Evolutionary conservation across 768 basidiomycete species (phyloP).

Genomic region (Boletus barrowsii): DNA sequence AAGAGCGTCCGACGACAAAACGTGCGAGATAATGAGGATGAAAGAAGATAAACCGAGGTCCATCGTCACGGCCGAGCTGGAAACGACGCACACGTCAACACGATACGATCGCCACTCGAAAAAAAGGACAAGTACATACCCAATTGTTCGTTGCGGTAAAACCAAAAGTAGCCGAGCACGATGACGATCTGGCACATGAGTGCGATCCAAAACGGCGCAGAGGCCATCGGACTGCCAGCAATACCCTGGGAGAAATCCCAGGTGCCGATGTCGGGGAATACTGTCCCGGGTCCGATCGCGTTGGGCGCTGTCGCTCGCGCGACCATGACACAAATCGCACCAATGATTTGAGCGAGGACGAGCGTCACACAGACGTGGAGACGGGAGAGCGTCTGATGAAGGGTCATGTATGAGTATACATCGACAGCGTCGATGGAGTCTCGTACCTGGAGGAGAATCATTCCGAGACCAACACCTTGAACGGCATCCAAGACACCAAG

Average conservation of each 20-base stretch:
- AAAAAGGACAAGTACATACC: constrained; percentile 38
- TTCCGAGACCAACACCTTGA: constrained; percentile 90
- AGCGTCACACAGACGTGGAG: constrained; percentile 93
- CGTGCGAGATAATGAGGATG: no score
- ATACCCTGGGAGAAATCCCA: constrained; percentile 84
- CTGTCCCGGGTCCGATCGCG: constrained; percentile 81
- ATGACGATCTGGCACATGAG: constrained; percentile 77
- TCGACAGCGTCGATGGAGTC: not conserved
- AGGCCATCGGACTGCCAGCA: constrained; percentile 75
- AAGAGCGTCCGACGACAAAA: not conserved
- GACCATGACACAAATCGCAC: constrained; percentile 87
- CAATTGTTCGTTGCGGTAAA: constrained; percentile 94
- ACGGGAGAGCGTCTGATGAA: constrained; percentile 71
- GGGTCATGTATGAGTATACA: not conserved
- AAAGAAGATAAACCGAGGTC: not conserved
- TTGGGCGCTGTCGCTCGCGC: constrained; percentile 90
- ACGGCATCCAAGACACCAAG: constrained; percentile 91
- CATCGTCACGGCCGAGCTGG: constrained; percentile 13
- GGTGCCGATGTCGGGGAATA: constrained; percentile 88
- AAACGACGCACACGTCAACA: not conserved
- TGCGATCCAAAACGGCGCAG: constrained; percentile 86
- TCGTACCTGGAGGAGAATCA: constrained; percentile 73
- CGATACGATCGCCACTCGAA: no score
- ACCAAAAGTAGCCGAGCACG: constrained; percentile 92
- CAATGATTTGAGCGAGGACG: constrained; percentile 86